Percentiles rank a stretch among this genome's conserved stretches.
Evolutionary conservation across 805 yeast species (phyloP).

Genomic region (Babjeviella inositovora): DNA sequence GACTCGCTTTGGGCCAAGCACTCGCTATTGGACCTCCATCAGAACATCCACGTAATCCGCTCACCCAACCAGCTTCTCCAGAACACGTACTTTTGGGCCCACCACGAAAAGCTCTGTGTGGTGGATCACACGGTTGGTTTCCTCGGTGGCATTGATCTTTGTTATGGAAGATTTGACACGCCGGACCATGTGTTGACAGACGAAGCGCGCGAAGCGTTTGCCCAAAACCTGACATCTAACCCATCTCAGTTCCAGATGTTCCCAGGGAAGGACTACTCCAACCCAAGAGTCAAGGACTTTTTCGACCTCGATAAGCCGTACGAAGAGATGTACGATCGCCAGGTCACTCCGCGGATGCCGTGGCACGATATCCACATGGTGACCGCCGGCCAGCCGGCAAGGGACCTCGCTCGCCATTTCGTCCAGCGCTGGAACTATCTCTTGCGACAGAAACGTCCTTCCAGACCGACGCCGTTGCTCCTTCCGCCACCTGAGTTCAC

Average conservation of each 20-base stretch:
- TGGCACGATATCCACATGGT: slow-evolving; percentile 99
- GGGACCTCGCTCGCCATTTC: slow-evolving; percentile 87
- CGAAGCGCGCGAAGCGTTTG: slow-evolving; percentile 26
- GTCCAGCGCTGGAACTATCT: slow-evolving; percentile 96
- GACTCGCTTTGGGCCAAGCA: slow-evolving; percentile 94
- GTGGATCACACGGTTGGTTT: slow-evolving; percentile 83
- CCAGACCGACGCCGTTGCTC: slow-evolving; percentile 80
- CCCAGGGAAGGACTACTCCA: slow-evolving; percentile 96
- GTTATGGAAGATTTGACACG: slow-evolving; percentile 93
- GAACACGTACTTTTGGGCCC: slow-evolving; percentile 96
- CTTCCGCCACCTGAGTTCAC: slow-evolving; percentile 87
- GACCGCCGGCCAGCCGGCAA: slow-evolving; percentile 84
- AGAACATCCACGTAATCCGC: slow-evolving; percentile 77
- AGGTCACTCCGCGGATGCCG: slow-evolving; percentile 83
- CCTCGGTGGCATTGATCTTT: slow-evolving; percentile 89
- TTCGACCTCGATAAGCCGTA: slow-evolving; percentile 68
- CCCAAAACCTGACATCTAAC: slow-evolving; percentile 7
- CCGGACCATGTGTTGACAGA: slow-evolving; percentile 88
- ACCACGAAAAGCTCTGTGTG: slow-evolving; percentile 84
- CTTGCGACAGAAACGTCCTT: slow-evolving; percentile 84
- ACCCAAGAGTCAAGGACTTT: slow-evolving; percentile 87
- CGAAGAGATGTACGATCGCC: slow-evolving; percentile 83
- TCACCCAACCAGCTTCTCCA: slow-evolving; percentile 93
- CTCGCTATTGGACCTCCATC: slow-evolving; percentile 71
- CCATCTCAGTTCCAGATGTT: slow-evolving; percentile 37